Base-by-base conservation (phyloP, 257 asterid genomes). In the Rhazya stricta region DNA sequence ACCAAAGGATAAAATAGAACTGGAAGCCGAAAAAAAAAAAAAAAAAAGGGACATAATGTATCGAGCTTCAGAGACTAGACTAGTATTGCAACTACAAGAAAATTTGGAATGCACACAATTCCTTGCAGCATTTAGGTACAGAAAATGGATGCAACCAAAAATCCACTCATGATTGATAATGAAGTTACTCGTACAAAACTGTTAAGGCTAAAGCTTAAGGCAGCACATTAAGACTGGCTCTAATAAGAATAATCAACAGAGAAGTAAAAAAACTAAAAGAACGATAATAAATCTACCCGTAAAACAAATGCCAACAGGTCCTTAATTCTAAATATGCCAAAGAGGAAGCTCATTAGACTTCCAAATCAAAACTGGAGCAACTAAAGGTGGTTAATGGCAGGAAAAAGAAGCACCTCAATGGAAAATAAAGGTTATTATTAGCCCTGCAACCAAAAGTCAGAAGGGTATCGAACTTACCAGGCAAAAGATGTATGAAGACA, bases 401-500 rank as follows among this genome's bases (percentile, higher is more conserved):
- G 30, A 21, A 65, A 37, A 41, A 37, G 16, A 10, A 9, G 46
- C 30, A 18, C 23, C 2, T 25, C 42, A 34, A 37, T 9, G 29
- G 32, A 37, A 36, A 37, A 23, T 37, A 36, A 65, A 65, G 50
- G 29, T n/a, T 5, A 37, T 16, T 50, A 46, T 48, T 25, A 75
- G 19, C 51, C 56, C 46, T 37, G 67, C 34, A 11, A 46, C 53
- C 54, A 77, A 10, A 75, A 72, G 72, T 7, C 50, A 77, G 70
- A 62, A 74, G 58, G 66, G 39, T 29, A 50, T 63, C 9, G 19
- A 39, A 79, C 89, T 80, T 85, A 95, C 99, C 99, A 48, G 99
- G 99, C 83, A 95, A 80, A 74, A 92, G 94, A 86, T 95, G 99
- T 83, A 95, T 95, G 86, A 92, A 91, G 81, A 95, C 98, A 81